These are phyloP conservation scores for Cladosporium sp. DNA, from an alignment of 2,329 filamentous ascomycete genomes.

Conservation along the genomic window DNA sequence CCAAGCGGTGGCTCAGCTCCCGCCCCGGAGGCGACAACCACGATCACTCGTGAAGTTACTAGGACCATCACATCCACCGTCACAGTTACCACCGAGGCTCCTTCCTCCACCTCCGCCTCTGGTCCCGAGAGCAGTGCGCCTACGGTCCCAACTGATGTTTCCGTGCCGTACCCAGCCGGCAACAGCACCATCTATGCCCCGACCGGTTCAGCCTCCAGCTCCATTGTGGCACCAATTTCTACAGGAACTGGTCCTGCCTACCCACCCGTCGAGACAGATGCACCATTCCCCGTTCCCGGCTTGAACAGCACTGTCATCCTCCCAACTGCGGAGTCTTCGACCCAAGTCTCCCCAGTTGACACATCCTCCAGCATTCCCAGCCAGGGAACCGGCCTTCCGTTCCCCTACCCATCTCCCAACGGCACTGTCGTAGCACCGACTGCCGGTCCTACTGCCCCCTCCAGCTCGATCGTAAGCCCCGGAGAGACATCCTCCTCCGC, in stretches of 20 bases:
- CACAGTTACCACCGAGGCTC: background rate
- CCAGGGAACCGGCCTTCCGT: background rate
- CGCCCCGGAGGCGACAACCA: constrained; percentile 7
- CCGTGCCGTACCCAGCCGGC: constrained; percentile 9
- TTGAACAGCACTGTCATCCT: constrained; percentile 1
- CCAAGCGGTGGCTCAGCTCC: constrained; percentile 3
- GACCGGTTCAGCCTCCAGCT: constrained; percentile 8
- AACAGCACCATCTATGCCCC: constrained; percentile 6
- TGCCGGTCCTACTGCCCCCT: constrained; percentile 1
- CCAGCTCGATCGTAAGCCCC: constrained; percentile 3
- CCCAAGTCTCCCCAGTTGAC: background rate
- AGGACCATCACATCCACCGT: constrained; percentile 1
- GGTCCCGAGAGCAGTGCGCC: background rate
- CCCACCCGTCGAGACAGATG: background rate
- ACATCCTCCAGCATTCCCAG: background rate
- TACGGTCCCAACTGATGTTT: background rate
- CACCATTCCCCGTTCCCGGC: constrained; percentile 3
- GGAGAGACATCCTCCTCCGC: background rate
- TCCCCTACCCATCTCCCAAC: constrained; percentile 5
- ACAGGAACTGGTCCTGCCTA: background rate
- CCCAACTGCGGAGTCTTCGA: background rate
- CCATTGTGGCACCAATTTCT: background rate
- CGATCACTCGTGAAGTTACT: background rate
- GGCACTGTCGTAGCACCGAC: constrained; percentile 7
- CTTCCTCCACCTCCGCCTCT: background rate